These are phyloP conservation scores for Rhizopus microsporus DNA, from an alignment of 371 early-diverging fungal species.

Conservation along the genomic window DNA sequence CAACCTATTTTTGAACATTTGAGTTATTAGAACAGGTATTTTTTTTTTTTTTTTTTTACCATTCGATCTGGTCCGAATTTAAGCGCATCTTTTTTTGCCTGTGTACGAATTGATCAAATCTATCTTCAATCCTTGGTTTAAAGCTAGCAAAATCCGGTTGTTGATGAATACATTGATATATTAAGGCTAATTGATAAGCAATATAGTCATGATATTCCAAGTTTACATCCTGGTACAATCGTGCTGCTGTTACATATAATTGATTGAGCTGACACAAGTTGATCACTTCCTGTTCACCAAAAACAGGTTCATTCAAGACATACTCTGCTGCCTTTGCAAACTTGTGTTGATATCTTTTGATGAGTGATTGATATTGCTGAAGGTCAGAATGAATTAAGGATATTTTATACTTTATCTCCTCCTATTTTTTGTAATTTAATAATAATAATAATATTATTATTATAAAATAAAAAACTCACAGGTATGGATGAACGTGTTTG, in stretches of 20 bases:
- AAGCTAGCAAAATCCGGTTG: slow-evolving; percentile 45
- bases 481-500: too few species aligned
- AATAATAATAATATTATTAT: too few species aligned
- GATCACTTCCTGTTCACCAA: not conserved
- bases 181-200: slow-evolving; percentile 58
- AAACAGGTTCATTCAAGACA: not conserved
- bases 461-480: too few species aligned
- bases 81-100: slow-evolving; percentile 6
- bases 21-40: too few species aligned
- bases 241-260: slow-evolving; percentile 47
- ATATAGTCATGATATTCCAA: slow-evolving; percentile 56
- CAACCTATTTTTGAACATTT: too few species aligned
- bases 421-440: too few species aligned
- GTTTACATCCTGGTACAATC: slow-evolving; percentile 47
- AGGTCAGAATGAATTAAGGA: not conserved
- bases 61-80: slow-evolving; percentile 6
- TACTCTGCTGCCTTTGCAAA: not conserved
- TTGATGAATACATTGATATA: slow-evolving; percentile 58
- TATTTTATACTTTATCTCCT: not conserved
- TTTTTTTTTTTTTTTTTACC: not conserved
- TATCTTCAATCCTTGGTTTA: slow-evolving; percentile 44
- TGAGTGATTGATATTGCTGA: not conserved
- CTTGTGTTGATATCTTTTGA: not conserved
- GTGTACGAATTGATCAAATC: slow-evolving; percentile 48
- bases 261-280: slow-evolving; percentile 34